Conservation (phyloP, 306 rosid genomes). For the Canavalia ensiformis region DNA sequence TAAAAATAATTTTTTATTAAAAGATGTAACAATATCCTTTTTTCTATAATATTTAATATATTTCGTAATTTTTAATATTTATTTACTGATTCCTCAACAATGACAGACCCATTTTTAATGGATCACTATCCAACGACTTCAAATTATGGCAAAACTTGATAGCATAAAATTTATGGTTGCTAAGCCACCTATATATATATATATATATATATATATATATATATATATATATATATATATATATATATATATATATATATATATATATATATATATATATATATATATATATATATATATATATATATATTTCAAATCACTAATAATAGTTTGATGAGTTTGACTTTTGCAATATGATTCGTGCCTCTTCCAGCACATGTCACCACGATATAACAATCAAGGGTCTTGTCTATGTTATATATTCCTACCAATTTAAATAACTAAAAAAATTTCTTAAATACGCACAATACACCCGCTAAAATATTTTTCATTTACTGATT, state of each 20-base stretch:
- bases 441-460: no score
- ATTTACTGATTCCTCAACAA: no score
- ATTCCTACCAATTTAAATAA: background rate
- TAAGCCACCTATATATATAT: background rate
- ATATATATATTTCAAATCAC: background rate
- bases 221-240: background rate
- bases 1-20: no score
- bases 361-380: background rate
- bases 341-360: background rate
- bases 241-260: background rate
- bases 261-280: background rate
- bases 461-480: no score
- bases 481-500: no score
- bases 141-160: background rate
- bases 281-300: background rate
- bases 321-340: background rate
- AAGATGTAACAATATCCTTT: no score
- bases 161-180: background rate
- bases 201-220: background rate
- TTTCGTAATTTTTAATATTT: no score
- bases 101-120: no score
- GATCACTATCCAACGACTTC: conserved; percentile 13
- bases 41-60: no score
- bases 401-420: background rate
- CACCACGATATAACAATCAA: background rate